phyloP scores from a whole-genome alignment of 176 grass and related monocot genomes.

The Cenchrus purpureus region DNA sequence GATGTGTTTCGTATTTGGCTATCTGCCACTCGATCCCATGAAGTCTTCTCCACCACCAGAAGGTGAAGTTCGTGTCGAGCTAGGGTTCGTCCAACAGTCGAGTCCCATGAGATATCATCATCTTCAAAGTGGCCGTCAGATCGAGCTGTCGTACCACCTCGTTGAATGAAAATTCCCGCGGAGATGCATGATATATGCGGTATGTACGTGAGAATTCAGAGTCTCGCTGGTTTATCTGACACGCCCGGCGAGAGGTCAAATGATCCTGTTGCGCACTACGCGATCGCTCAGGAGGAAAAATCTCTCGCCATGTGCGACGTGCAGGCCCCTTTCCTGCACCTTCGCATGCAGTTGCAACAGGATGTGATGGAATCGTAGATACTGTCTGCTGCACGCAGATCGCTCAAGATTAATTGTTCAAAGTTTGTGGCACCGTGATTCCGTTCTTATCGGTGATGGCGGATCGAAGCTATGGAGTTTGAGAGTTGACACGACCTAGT shows the following conservation, averaged over 20 bases:
- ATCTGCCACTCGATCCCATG: background rate
- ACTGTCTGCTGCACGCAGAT: slow-evolving; percentile 12
- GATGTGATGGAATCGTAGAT: slow-evolving; percentile 27
- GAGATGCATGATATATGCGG: background rate
- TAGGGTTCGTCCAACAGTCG: background rate
- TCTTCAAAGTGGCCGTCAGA: background rate
- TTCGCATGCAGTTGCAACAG: background rate
- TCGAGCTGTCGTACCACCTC: background rate
- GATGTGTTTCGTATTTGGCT: background rate
- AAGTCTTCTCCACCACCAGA: background rate
- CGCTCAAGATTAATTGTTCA: background rate
- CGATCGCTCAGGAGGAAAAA: slow-evolving; percentile 22
- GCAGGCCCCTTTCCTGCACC: background rate
- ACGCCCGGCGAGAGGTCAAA: background rate
- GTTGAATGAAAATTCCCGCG: background rate
- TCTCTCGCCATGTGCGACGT: background rate
- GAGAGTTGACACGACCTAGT: background rate
- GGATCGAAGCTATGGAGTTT: background rate
- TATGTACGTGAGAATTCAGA: background rate
- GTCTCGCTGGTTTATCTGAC: background rate
- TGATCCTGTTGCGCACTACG: background rate
- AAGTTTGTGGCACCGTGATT: background rate
- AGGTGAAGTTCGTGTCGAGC: background rate
- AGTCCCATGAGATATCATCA: too few relatives aligned
- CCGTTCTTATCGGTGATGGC: background rate